Evolutionary conservation across 2,329 filamentous ascomycete genomes (phyloP).

Genomic region (Cladosporium sp.): DNA sequence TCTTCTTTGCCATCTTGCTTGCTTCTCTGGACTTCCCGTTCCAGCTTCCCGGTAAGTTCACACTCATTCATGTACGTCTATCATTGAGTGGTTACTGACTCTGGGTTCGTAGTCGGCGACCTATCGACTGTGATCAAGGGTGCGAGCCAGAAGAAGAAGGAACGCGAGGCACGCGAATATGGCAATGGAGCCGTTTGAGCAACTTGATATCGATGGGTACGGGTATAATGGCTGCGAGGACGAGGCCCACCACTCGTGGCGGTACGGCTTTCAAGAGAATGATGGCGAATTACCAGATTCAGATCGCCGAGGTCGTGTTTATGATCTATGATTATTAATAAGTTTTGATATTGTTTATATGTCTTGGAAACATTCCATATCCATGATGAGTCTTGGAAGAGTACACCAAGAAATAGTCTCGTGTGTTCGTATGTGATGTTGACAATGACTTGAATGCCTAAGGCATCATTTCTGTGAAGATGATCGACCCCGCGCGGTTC

Average conservation of each 20-base stretch:
- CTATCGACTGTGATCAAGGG: constrained; percentile 48
- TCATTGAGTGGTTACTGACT: background rate
- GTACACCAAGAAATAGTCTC: too few relatives aligned
- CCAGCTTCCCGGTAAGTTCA: constrained; percentile 44
- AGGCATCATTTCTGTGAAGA: constrained; percentile 1
- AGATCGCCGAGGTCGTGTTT: background rate
- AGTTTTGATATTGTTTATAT: background rate
- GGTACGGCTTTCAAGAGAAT: background rate
- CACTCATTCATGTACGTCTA: background rate
- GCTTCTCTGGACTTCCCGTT: constrained; percentile 56
- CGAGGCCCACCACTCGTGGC: background rate
- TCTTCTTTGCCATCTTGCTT: constrained; percentile 56
- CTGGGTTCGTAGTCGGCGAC: constrained; percentile 41
- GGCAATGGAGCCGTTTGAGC: background rate
- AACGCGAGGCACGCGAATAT: background rate
- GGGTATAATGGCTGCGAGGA: background rate
- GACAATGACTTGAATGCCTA: background rate
- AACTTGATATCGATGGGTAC: background rate
- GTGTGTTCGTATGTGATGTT: background rate
- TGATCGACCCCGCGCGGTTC: constrained; percentile 1
- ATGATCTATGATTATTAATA: background rate
- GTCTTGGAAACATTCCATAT: background rate
- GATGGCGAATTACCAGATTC: background rate
- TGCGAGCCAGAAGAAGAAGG: constrained; percentile 39
- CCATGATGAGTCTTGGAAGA: background rate